phyloP scores from a whole-genome alignment of 495 filamentous ascomycete species.

The Chaetomium cochliodes region DNA sequence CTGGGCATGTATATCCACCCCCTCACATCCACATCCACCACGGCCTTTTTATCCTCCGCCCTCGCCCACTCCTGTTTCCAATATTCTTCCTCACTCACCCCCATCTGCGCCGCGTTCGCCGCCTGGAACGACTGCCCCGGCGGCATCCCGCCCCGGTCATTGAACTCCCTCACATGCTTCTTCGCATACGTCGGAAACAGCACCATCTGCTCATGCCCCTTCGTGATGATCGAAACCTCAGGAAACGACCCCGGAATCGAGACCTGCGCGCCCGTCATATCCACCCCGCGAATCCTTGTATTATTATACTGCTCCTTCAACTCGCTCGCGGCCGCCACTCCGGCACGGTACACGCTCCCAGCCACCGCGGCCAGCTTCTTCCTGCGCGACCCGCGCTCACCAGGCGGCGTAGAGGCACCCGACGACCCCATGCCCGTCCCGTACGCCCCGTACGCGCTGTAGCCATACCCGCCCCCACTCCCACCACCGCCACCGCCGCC shows the following conservation, averaged over 20 bases:
- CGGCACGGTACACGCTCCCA: slow-evolving; percentile 56
- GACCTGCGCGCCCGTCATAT: slow-evolving; percentile 49
- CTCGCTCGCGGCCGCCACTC: slow-evolving; percentile 86
- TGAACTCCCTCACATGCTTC: slow-evolving; percentile 54
- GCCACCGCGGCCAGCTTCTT: slow-evolving; percentile 68
- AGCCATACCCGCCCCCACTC: slow-evolving; percentile 27
- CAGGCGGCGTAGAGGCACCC: slow-evolving; percentile 25
- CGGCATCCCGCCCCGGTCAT: slow-evolving; percentile 19
- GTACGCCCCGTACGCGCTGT: slow-evolving; percentile 26
- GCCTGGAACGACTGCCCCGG: slow-evolving; percentile 13
- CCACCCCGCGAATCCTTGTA: slow-evolving; percentile 53
- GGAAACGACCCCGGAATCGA: slow-evolving; percentile 77
- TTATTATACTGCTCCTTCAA: slow-evolving; percentile 88
- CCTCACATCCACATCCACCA: slow-evolving; percentile 90
- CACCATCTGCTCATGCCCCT: slow-evolving; percentile 87
- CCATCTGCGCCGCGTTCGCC: slow-evolving; percentile 19
- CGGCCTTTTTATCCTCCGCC: slow-evolving; percentile 70
- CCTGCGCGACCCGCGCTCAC: slow-evolving; percentile 65
- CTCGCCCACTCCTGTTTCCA: slow-evolving; percentile 68
- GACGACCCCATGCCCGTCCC: slow-evolving; percentile 25
- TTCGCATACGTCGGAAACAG: slow-evolving; percentile 90
- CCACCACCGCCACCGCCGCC: slow-evolving; percentile 20
- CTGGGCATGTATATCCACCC: slow-evolving; percentile 92
- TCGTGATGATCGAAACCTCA: slow-evolving; percentile 72
- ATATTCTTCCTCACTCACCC: slow-evolving; percentile 59